These are phyloP conservation scores for Royoungia palumana DNA, from an alignment of 768 basidiomycete genomes.

Conservation along the genomic window DNA sequence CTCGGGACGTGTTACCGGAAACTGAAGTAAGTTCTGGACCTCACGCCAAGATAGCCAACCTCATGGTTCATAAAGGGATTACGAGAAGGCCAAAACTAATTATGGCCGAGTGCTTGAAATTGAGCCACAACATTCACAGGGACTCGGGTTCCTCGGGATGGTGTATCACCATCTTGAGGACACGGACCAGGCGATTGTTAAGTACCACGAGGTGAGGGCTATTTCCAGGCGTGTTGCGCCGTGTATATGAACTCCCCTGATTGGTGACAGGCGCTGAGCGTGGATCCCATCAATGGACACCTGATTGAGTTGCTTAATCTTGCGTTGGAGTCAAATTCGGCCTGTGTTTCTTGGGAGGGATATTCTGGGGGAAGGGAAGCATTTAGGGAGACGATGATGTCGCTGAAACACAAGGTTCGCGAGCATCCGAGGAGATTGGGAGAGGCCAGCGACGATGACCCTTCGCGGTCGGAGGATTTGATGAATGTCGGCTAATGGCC, in stretches of 20 bases:
- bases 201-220: slow-evolving; percentile 81
- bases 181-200: slow-evolving; percentile 76
- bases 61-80: slow-evolving; percentile 35
- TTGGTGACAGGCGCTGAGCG: slow-evolving; percentile 59
- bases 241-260: not conserved
- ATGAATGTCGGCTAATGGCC: slow-evolving; percentile 31
- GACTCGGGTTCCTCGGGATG: slow-evolving; percentile 87
- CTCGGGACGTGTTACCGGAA: slow-evolving; percentile 87
- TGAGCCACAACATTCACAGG: slow-evolving; percentile 78
- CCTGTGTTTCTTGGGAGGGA: slow-evolving; percentile 31
- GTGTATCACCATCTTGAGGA: slow-evolving; percentile 75
- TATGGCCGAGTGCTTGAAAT: slow-evolving; percentile 83
- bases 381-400: slow-evolving; percentile 32
- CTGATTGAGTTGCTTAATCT: slow-evolving; percentile 78
- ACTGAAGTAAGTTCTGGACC: slow-evolving; percentile 51
- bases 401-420: slow-evolving; percentile 28
- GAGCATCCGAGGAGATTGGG: slow-evolving; percentile 21
- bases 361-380: slow-evolving; percentile 35
- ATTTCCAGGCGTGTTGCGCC: not conserved
- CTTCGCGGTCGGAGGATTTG: slow-evolving; percentile 23
- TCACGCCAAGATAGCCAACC: not conserved
- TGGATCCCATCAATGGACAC: slow-evolving; percentile 81
- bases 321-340: slow-evolving; percentile 58
- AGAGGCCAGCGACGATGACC: slow-evolving; percentile 15
- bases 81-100: slow-evolving; percentile 63